phyloP scores from a whole-genome alignment of 2,329 filamentous ascomycete species.

The Colletotrichum godetiae region DNA sequence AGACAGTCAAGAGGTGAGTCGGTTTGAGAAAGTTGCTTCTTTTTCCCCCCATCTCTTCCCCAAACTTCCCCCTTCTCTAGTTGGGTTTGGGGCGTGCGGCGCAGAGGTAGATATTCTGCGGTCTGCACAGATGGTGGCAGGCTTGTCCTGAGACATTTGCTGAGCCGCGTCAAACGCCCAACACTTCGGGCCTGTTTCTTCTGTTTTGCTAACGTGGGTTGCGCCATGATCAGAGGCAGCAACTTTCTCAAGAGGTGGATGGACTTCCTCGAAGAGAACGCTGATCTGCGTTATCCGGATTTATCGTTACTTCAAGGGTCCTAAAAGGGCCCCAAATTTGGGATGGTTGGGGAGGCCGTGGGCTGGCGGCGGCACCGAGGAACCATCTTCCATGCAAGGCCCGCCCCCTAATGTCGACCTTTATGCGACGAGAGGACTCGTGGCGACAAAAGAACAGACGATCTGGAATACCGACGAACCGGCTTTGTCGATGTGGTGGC shows the following conservation, averaged over 20 bases:
- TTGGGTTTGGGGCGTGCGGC: conserved; percentile 23
- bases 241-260: conserved; percentile 92
- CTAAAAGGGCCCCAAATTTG: conserved; percentile 15
- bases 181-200: conserved; percentile 26
- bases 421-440: conserved; percentile 18
- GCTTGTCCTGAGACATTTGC: conserved; percentile 24
- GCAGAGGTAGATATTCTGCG: conserved; percentile 14
- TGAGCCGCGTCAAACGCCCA: conserved; percentile 20
- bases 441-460: conserved; percentile 21
- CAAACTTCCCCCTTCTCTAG: not conserved
- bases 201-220: conserved; percentile 29
- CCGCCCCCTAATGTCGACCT: conserved; percentile 12
- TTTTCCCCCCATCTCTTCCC: conserved; percentile 18
- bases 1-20: conserved; percentile 88
- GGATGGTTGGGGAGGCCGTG: conserved; percentile 13
- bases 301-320: conserved; percentile 51
- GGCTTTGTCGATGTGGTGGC: conserved; percentile 14
- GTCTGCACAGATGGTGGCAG: conserved; percentile 17
- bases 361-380: not conserved
- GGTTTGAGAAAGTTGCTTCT: conserved; percentile 33
- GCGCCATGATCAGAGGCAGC: conserved; percentile 72
- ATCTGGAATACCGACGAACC: conserved; percentile 30
- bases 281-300: conserved; percentile 90
- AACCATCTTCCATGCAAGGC: conserved; percentile 2
- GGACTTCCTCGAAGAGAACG: conserved; percentile 87